Evolutionary conservation across 805 yeast genomes (phyloP).

Genomic region (Suhomyces xylopsoci): DNA sequence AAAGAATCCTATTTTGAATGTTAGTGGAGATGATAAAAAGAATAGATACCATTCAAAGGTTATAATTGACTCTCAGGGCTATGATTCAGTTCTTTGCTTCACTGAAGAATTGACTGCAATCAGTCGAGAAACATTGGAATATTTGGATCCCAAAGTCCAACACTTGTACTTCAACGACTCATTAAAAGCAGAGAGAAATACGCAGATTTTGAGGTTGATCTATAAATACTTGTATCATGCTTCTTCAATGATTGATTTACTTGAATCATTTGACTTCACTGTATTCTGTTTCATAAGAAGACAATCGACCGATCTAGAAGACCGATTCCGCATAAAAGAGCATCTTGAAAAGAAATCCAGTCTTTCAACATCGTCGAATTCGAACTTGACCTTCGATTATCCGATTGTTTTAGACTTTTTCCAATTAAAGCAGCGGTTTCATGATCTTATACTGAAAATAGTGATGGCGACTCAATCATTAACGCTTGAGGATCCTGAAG

Average conservation of each 20-base stretch:
- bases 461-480: constrained; percentile 67
- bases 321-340: constrained; percentile 10
- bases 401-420: constrained; percentile 67
- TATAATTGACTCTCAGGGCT: constrained; percentile 50
- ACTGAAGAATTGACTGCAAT: constrained; percentile 37
- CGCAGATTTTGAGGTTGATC: constrained; percentile 49
- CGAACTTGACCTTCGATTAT: constrained; percentile 41
- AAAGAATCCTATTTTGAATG: constrained; percentile 34
- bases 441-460: constrained; percentile 54
- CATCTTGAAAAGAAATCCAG: constrained; percentile 4
- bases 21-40: constrained; percentile 43
- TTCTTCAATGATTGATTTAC: constrained; percentile 46
- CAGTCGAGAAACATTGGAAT: constrained; percentile 41
- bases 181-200: constrained; percentile 43
- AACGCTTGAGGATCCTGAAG: constrained; percentile 72
- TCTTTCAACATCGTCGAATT: constrained; percentile 3
- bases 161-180: constrained; percentile 32
- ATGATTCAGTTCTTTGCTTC: constrained; percentile 32
- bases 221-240: constrained; percentile 53
- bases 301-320: constrained; percentile 19
- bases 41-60: constrained; percentile 42
- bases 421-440: constrained; percentile 69
- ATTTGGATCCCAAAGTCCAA: constrained; percentile 37
- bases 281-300: constrained; percentile 46
- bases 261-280: constrained; percentile 63